These are phyloP conservation scores for Yamadazyma pseudoaaseri DNA, from an alignment of 1,139 yeast species.

Conservation along the genomic window DNA sequence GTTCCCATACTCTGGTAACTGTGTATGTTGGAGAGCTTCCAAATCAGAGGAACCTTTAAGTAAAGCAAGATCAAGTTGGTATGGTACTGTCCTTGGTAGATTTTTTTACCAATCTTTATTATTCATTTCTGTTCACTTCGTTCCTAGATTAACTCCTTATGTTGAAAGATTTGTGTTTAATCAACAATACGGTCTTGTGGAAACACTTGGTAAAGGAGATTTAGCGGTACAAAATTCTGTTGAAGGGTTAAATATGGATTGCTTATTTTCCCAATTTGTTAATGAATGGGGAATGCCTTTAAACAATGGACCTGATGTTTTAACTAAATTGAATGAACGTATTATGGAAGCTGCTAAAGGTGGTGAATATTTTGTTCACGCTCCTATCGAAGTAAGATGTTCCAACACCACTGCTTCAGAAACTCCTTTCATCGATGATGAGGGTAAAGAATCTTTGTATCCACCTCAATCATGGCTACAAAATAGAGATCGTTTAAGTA, in stretches of 20 bases:
- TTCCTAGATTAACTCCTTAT: conserved; percentile 75
- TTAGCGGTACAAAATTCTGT: conserved; percentile 77
- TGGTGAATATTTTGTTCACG: conserved; percentile 79
- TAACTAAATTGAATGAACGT: conserved; percentile 59
- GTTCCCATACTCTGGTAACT: conserved; percentile 88
- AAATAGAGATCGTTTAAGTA: conserved; percentile 32
- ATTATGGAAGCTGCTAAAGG: conserved; percentile 60
- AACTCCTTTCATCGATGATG: conserved; percentile 38
- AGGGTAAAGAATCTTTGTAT: conserved; percentile 46
- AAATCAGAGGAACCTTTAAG: conserved; percentile 64
- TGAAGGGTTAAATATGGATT: conserved; percentile 92
- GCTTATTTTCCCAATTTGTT: conserved; percentile 90
- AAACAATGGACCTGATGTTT: conserved; percentile 68
- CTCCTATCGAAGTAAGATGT: conserved; percentile 93
- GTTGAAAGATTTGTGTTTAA: conserved; percentile 82
- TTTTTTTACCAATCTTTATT: conserved; percentile 74
- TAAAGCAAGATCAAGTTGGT: conserved; percentile 77
- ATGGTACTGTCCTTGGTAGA: conserved; percentile 78
- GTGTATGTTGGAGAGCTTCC: conserved; percentile 88
- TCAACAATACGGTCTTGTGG: conserved; percentile 78
- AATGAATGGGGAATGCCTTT: conserved; percentile 96
- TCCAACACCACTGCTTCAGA: conserved; percentile 71
- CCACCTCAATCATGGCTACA: conserved; percentile 44
- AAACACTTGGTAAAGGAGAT: conserved; percentile 65
- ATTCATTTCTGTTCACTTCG: conserved; percentile 73